These are phyloP conservation scores for Xylariales sp. DNA, from an alignment of 2,329 filamentous ascomycete species.

Conservation along the genomic window DNA sequence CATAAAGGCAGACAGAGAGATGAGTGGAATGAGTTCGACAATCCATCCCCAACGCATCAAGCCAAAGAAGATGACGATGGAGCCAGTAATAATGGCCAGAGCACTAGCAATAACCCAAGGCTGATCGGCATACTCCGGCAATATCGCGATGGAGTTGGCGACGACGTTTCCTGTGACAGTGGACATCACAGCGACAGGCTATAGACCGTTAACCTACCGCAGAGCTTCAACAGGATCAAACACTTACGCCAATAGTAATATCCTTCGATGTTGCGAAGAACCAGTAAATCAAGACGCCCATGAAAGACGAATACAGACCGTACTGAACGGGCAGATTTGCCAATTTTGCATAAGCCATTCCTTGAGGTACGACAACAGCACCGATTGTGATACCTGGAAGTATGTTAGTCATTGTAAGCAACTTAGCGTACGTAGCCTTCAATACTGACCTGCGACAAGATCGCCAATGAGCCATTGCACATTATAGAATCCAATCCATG, in stretches of 20 bases:
- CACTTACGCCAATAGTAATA: conserved; percentile 85
- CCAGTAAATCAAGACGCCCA: conserved; percentile 94
- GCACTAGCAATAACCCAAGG: conserved; percentile 70
- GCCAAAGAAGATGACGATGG: conserved; percentile 73
- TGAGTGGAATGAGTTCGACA: conserved; percentile 86
- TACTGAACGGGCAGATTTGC: conserved; percentile 77
- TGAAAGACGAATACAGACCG: conserved; percentile 92
- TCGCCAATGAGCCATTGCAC: conserved; percentile 84
- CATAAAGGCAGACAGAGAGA: conserved; percentile 92
- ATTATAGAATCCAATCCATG: conserved; percentile 91
- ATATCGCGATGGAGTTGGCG: conserved; percentile 49
- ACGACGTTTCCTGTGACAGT: conserved; percentile 84
- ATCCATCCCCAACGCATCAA: conserved; percentile 80
- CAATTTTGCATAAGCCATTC: conserved; percentile 89
- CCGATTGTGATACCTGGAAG: conserved; percentile 47
- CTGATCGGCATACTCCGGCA: conserved; percentile 46
- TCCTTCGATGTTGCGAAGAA: conserved; percentile 98
- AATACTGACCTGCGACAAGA: conserved; percentile 69
- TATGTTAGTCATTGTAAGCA: conserved; percentile 16
- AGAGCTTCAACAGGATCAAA: background rate
- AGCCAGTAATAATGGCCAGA: conserved; percentile 72
- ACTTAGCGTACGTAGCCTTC: background rate
- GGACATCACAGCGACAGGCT: conserved; percentile 94
- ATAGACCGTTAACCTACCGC: conserved; percentile 10
- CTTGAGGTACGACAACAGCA: conserved; percentile 82